Evolutionary conservation across 208 protist species (phyloP), one percentile per base, ranked within the genome.

Genomic region (Wallacemonas collosoma): DNA sequence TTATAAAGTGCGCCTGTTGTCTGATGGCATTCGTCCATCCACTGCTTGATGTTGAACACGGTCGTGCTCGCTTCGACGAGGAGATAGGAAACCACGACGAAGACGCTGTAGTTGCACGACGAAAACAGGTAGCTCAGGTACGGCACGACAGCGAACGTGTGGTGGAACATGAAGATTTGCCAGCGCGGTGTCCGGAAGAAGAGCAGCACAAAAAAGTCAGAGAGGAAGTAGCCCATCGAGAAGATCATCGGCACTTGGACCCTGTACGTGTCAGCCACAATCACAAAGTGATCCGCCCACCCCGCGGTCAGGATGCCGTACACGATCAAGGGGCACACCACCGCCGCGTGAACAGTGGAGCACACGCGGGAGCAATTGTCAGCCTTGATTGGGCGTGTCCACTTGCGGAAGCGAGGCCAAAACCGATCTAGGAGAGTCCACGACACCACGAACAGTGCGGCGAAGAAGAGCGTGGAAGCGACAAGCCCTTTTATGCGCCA

Each of bases 1-100:
- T 61, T 39, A 50, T 82, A 89, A 2, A 65, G n/a, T 2, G 39
- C 17, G 3, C 58, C 57, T 35, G 66, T 54, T 8, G 14, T 65
- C 40, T 79, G 74, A 9, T 65, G 67, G 14, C 62, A 61, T 45
- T 86, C 76, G 60, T 84, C 73, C 73, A 86, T 68, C 57, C 76
- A 86, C 43, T 69, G 48, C 44, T 76, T 54, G n/a, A 58, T 54
- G 64, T 89, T 82, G 41, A 80, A 66, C 11, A 75, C 62, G n/a
- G 86, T 58, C 65, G 86, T 86, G n/a, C 78, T 81, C 36, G 75
- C 62, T 55, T 89, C 84, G 8, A 89, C 84, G 8, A 89, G 64
- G 73, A 89, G 80, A 58, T 80, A 89, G 9, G 60, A 72, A 2
- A 67, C 62, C 15, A 87, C 71, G 53, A 87, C 77, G 65, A 82